Evolutionary conservation across 2,329 filamentous ascomycete genomes (phyloP).

Genomic region (Arthroderma sp.): DNA sequence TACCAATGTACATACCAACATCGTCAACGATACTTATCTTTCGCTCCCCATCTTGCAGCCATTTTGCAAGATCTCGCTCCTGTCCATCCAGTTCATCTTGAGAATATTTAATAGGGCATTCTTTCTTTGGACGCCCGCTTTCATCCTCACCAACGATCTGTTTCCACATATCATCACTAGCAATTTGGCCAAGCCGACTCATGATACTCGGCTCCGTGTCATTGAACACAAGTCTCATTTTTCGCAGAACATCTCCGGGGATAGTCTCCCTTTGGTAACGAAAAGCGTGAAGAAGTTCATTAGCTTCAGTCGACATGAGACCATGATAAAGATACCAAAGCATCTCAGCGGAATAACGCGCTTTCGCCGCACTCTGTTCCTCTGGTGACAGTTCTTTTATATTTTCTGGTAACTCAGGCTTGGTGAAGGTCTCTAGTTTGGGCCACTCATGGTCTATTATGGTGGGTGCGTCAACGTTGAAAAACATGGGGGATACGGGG

Average conservation of each 20-base stretch:
- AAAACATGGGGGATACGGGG: constrained; percentile 13
- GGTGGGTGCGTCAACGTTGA: constrained; percentile 11
- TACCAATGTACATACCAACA: constrained; percentile 16
- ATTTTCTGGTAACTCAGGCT: constrained; percentile 11
- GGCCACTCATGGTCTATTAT: constrained; percentile 16
- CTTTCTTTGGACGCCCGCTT: constrained; percentile 4
- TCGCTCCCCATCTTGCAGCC: constrained; percentile 15
- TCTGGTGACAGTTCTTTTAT: constrained; percentile 12
- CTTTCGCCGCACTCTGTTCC: constrained; percentile 14
- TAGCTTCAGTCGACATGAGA: constrained; percentile 10
- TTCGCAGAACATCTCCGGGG: constrained; percentile 14
- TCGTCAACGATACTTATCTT: constrained; percentile 14
- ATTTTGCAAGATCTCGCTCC: constrained; percentile 13
- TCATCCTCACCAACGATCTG: constrained; percentile 8
- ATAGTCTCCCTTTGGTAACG: constrained; percentile 13
- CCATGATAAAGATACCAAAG: constrained; percentile 16
- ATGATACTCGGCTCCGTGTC: constrained; percentile 15
- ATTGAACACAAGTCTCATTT: constrained; percentile 13
- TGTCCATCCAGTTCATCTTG: constrained; percentile 11
- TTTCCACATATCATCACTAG: constrained; percentile 14
- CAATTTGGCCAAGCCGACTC: constrained; percentile 8
- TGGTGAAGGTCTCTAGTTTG: constrained; percentile 9
- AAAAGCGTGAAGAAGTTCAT: constrained; percentile 11
- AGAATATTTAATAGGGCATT: constrained; percentile 14
- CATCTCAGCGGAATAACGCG: constrained; percentile 13